These are phyloP conservation scores for Quercus suber DNA, from an alignment of 306 rosid species.

Conservation along the genomic window DNA sequence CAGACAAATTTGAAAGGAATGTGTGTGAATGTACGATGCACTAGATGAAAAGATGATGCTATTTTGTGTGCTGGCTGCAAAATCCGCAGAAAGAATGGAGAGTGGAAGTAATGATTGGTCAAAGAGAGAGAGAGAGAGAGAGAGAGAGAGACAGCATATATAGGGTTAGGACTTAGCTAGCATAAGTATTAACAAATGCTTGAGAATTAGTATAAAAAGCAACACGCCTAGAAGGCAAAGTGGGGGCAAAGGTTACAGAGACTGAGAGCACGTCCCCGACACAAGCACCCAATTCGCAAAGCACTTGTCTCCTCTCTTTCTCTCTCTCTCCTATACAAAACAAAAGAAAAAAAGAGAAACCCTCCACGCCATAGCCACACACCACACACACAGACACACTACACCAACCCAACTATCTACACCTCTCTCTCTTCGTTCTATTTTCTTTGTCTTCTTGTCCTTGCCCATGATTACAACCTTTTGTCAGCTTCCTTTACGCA, in stretches of 20 bases:
- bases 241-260: not conserved
- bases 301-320: conserved; percentile 7
- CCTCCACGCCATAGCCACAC: too few species aligned
- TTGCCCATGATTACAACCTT: conserved; percentile 10
- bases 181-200: too few species aligned
- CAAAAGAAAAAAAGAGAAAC: not conserved
- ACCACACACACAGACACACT: too few species aligned
- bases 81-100: not conserved
- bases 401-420: not conserved
- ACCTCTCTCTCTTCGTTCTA: not conserved
- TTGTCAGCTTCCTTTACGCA: conserved; percentile 68
- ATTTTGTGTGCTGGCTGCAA: not conserved
- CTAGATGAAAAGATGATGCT: not conserved
- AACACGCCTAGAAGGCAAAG: not conserved
- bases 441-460: conserved; percentile 13
- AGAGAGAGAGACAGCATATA: not conserved
- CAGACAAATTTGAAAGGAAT: too few species aligned
- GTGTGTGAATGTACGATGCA: not conserved
- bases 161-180: not conserved
- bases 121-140: not conserved
- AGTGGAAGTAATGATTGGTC: conserved; percentile 5
- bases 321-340: not conserved
- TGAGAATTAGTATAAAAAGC: not conserved
- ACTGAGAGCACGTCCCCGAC: conserved; percentile 56
- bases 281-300: conserved; percentile 26